A percentile compares a stretch with the other conserved stretches of the same genome.
phyloP scores from a whole-genome alignment of 805 yeast species.

The Teunomyces tritomae region DNA sequence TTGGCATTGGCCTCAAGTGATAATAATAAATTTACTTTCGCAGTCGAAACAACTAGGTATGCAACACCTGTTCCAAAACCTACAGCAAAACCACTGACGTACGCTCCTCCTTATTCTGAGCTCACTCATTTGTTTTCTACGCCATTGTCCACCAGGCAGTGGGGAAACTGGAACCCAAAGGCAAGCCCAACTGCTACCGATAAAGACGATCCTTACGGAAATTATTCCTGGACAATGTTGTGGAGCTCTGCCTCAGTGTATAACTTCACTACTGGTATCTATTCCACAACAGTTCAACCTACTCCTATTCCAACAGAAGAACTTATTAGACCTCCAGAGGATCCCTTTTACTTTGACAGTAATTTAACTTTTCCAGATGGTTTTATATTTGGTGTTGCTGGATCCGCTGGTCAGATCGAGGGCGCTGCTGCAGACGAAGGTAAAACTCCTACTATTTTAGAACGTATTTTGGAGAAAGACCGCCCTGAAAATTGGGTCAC shows the following conservation, averaged over 20 bases:
- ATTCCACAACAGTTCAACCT: constrained; percentile 11
- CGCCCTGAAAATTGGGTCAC: constrained; percentile 21
- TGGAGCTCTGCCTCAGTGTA: constrained; percentile 13
- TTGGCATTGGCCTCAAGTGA: not conserved
- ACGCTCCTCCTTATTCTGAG: constrained; percentile 3
- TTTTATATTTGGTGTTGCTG: constrained; percentile 29
- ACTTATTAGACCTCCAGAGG: constrained; percentile 15
- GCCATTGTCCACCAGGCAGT: constrained; percentile 13
- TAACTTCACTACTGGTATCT: constrained; percentile 13
- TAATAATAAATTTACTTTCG: not conserved
- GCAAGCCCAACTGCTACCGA: constrained; percentile 13
- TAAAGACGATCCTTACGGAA: constrained; percentile 19
- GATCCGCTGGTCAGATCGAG: constrained; percentile 36
- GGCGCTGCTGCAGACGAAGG: constrained; percentile 35
- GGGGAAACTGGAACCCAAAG: constrained; percentile 17
- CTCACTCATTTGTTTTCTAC: not conserved
- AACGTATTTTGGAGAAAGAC: constrained; percentile 12
- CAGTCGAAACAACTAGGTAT: not conserved
- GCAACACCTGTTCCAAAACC: constrained; percentile 1
- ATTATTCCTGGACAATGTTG: constrained; percentile 17
- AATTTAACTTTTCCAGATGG: constrained; percentile 14
- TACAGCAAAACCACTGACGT: not conserved
- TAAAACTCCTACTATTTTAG: constrained; percentile 29
- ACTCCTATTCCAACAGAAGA: constrained; percentile 15
- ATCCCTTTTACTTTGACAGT: constrained; percentile 12